Evolutionary conservation across 768 basidiomycete genomes (phyloP).

Genomic region (Suillus subluteus): DNA sequence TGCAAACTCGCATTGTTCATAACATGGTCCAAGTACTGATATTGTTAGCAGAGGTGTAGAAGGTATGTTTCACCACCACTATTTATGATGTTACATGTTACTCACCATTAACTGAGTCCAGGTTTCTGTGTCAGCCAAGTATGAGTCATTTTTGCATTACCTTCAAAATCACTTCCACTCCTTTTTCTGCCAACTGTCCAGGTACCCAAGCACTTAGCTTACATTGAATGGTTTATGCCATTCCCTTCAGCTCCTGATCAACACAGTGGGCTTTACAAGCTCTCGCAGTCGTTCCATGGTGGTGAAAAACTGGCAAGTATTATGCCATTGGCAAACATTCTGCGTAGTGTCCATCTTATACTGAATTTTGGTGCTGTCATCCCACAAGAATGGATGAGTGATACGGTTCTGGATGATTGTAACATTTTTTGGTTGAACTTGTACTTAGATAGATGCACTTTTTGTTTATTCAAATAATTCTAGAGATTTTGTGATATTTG

Average conservation of each 20-base stretch:
- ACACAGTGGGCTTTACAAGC: conserved; percentile 29
- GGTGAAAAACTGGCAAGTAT: conserved; percentile 23
- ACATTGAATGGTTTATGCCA: conserved; percentile 22
- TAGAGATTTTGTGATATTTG: not conserved
- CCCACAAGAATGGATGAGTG: too few relatives aligned
- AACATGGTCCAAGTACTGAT: not conserved
- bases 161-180: conserved; percentile 13
- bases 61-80: not conserved
- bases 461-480: not conserved
- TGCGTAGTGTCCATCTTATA: conserved; percentile 26
- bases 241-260: conserved; percentile 24
- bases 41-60: not conserved
- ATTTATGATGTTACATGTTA: too few relatives aligned
- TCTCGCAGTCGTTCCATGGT: conserved; percentile 14
- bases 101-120: not conserved
- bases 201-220: conserved; percentile 20
- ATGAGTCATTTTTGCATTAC: conserved; percentile 12
- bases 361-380: too few relatives aligned
- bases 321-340: conserved; percentile 22
- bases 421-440: conserved; percentile 26
- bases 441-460: conserved; percentile 19
- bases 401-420: too few relatives aligned
- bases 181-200: conserved; percentile 22
- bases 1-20: too few relatives aligned
- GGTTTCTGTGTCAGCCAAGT: conserved; percentile 16